Conservation (phyloP, 1,284 basidiomycete genomes). For the Ceratobasidium sp. region DNA sequence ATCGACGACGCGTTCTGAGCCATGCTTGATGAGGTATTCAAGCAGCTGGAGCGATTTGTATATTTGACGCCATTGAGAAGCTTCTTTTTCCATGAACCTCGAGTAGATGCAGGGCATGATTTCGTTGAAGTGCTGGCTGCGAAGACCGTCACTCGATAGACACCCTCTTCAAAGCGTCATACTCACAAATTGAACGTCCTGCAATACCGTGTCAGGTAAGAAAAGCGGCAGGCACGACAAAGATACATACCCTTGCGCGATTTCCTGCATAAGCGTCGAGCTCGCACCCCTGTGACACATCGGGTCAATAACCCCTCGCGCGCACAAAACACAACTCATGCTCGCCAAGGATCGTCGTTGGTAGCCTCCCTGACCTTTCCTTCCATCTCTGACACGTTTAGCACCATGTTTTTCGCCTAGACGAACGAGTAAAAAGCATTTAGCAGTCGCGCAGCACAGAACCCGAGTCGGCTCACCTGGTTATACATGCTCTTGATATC, state of each 20-base stretch:
- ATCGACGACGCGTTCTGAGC: conserved; percentile 98
- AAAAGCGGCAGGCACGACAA: neutral
- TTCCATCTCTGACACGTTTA: conserved; percentile 98
- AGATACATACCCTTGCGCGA: conserved; percentile 85
- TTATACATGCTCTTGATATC: conserved; percentile 95
- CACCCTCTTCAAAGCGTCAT: neutral
- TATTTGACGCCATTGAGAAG: conserved; percentile 97
- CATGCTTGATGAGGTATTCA: conserved; percentile 97
- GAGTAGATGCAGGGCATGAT: conserved; percentile 98
- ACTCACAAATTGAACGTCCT: conserved; percentile 94
- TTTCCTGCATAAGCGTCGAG: conserved; percentile 98
- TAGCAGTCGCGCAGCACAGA: neutral
- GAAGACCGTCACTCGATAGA: neutral
- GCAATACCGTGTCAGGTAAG: conserved; percentile 14
- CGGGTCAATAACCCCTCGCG: conserved; percentile 18
- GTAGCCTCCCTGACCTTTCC: conserved; percentile 97
- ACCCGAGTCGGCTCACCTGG: conserved; percentile 65
- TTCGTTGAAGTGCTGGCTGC: conserved; percentile 97
- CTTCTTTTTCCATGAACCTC: conserved; percentile 97
- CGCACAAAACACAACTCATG: conserved; percentile 39
- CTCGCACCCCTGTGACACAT: conserved; percentile 84
- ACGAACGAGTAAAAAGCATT: conserved; percentile 8
- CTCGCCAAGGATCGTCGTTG: conserved; percentile 96
- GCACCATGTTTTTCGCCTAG: conserved; percentile 89
- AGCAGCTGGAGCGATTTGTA: conserved; percentile 98